These are phyloP conservation scores for Eucalyptus marginata DNA, from an alignment of 345 rosid species.

Conservation along the genomic window DNA sequence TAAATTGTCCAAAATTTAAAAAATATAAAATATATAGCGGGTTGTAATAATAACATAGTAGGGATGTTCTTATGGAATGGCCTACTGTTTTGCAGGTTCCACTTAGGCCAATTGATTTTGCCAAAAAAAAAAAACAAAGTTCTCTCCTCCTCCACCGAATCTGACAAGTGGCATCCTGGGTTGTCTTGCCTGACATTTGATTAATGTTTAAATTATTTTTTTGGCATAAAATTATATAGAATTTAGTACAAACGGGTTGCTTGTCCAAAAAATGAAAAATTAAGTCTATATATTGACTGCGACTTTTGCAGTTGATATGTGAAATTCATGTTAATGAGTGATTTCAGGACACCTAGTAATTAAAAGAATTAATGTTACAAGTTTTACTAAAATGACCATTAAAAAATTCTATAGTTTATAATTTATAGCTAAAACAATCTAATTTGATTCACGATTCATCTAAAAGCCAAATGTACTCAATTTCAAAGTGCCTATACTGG, in stretches of 20 bases:
- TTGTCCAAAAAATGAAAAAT: background rate
- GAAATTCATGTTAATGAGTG: background rate
- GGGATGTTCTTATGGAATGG: background rate
- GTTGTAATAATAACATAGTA: background rate
- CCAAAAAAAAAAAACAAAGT: background rate
- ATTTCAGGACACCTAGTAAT: background rate
- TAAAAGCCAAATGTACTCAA: background rate
- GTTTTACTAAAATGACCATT: background rate
- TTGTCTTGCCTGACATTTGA: background rate
- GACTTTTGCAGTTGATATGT: background rate
- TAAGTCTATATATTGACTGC: background rate
- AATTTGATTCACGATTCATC: background rate
- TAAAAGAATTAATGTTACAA: background rate
- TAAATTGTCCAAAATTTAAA: background rate
- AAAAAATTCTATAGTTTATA: background rate
- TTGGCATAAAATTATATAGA: background rate
- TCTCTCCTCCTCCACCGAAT: background rate
- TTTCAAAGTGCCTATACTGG: background rate
- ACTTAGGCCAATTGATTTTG: background rate
- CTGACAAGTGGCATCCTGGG: background rate
- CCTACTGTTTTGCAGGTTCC: background rate
- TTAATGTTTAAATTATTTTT: background rate
- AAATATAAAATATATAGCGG: too few species aligned
- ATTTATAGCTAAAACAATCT: background rate
- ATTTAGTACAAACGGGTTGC: background rate